A percentile compares a stretch with the other conserved stretches of the same genome.
Evolutionary conservation across 257 asterid species (phyloP).

Genomic region (Capsicum pubescens): DNA sequence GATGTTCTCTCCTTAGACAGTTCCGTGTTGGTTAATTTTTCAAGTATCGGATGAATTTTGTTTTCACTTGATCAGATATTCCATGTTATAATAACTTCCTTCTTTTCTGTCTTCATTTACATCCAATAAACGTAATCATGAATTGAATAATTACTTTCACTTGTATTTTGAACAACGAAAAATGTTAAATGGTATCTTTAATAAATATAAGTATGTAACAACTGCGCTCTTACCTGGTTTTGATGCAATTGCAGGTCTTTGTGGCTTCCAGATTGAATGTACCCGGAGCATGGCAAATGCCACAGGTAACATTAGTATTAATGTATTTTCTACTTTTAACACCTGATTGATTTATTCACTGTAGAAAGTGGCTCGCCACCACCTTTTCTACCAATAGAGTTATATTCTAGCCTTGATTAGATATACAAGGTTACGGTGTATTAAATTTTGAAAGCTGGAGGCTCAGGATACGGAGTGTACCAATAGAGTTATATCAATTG

Average conservation of each 20-base stretch:
- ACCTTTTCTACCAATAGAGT: background rate
- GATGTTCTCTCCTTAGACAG: background rate
- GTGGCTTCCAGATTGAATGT: slow-evolving; percentile 96
- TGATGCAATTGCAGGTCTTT: slow-evolving; percentile 68
- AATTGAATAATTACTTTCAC: background rate
- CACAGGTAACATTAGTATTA: slow-evolving; percentile 65
- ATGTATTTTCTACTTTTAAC: background rate
- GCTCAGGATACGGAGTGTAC: background rate
- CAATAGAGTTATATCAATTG: background rate
- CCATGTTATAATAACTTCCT: background rate
- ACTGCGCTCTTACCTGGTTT: background rate
- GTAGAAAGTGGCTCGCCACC: background rate
- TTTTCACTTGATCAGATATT: slow-evolving; percentile 9
- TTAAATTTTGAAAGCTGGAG: background rate
- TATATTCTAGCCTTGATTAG: background rate
- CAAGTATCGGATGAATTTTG: background rate
- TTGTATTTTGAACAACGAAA: background rate
- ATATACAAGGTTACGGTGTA: background rate
- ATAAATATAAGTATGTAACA: background rate
- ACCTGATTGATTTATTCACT: background rate
- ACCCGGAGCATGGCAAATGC: slow-evolving; percentile 99
- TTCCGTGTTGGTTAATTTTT: background rate
- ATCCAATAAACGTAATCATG: background rate
- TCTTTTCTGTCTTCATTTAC: background rate
- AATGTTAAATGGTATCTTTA: background rate